Evolutionary conservation across 2,329 filamentous ascomycete genomes (phyloP).

Genomic region (Thielaviopsis musarum): DNA sequence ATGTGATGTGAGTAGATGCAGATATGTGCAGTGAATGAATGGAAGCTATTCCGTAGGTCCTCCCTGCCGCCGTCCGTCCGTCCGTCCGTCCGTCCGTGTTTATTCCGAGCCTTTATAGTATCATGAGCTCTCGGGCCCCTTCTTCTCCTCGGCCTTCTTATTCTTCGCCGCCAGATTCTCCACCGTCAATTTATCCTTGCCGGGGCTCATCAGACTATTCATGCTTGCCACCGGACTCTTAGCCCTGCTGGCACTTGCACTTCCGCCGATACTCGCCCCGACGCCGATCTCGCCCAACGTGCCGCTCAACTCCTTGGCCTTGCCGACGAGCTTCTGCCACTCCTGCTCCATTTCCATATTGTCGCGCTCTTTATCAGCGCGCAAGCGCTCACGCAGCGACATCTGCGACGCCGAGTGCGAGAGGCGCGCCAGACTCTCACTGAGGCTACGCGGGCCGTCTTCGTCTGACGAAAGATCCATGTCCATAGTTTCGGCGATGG

Average conservation of each 20-base stretch:
- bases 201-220: conserved; percentile 8
- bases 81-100: not conserved
- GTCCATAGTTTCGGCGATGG: conserved; percentile 11
- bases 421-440: conserved; percentile 7
- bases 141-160: conserved; percentile 4
- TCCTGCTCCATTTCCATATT: conserved; percentile 12
- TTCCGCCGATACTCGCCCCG: not conserved
- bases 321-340: conserved; percentile 9
- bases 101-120: not conserved
- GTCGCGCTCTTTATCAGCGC: conserved; percentile 13
- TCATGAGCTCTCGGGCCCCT: conserved; percentile 8
- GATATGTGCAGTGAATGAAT: not conserved
- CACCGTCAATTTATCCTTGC: not conserved
- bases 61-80: not conserved
- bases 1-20: not conserved
- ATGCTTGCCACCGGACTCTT: not conserved
- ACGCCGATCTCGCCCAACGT: too few species aligned
- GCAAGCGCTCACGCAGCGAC: conserved; percentile 6
- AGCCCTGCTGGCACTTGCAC: not conserved
- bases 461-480: conserved; percentile 9
- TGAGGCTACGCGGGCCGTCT: conserved; percentile 8
- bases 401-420: conserved; percentile 1
- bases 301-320: conserved; percentile 1
- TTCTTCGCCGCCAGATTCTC: conserved; percentile 4
- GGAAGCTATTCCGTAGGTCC: not conserved